A percentile compares a stretch with the other conserved stretches of the same genome.
Conservation (phyloP, 2,329 filamentous ascomycete genomes). For the Metarhizium guizhouense region DNA sequence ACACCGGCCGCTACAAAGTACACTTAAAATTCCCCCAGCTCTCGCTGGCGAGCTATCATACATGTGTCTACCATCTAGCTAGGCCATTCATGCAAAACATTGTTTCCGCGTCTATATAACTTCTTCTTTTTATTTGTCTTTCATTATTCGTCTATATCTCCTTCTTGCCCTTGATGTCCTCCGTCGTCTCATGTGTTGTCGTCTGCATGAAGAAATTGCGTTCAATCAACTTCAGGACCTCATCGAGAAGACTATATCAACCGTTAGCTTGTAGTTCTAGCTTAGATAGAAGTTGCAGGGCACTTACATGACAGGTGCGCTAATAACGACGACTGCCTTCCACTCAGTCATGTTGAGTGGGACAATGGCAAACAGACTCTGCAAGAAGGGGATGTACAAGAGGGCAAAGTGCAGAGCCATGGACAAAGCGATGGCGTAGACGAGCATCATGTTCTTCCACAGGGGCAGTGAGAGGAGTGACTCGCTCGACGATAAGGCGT, state of each 20-base stretch:
- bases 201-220: constrained; percentile 54
- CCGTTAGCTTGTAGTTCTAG: constrained; percentile 13
- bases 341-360: constrained; percentile 81
- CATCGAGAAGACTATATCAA: constrained; percentile 61
- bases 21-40: not conserved
- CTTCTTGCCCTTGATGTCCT: constrained; percentile 42
- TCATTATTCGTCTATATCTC: constrained; percentile 21
- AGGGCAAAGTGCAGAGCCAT: constrained; percentile 95
- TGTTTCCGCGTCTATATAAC: not conserved
- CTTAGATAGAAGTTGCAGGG: not conserved
- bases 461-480: constrained; percentile 85
- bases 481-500: constrained; percentile 91
- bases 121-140: constrained; percentile 11
- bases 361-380: constrained; percentile 81
- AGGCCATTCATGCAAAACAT: constrained; percentile 5
- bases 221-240: constrained; percentile 73
- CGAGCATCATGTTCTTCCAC: constrained; percentile 98
- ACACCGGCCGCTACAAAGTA: not conserved
- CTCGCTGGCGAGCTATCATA: constrained; percentile 14
- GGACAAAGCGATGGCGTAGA: constrained; percentile 85
- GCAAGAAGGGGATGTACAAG: constrained; percentile 83
- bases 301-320: constrained; percentile 84
- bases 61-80: constrained; percentile 22
- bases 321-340: constrained; percentile 83
- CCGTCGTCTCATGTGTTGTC: constrained; percentile 26